phyloP scores from a whole-genome alignment of 257 asterid species.

The Solanum corneliomulleri region DNA sequence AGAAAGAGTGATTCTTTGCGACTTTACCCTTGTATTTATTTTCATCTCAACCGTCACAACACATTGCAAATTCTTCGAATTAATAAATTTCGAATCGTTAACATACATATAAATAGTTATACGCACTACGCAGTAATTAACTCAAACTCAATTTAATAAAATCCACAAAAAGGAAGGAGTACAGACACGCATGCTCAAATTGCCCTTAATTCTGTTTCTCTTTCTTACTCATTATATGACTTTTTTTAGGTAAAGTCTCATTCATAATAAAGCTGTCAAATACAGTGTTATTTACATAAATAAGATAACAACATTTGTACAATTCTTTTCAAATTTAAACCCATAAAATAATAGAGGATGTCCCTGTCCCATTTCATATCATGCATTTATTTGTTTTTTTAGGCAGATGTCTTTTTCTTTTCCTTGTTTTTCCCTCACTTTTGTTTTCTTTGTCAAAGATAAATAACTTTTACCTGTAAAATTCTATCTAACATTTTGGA shows the following conservation, averaged over 20 bases:
- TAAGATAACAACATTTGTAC: neutral
- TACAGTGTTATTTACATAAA: neutral
- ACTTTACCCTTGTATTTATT: neutral
- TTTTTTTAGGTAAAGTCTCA: neutral
- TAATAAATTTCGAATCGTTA: neutral
- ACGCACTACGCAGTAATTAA: neutral
- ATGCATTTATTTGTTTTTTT: neutral
- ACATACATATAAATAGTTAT: neutral
- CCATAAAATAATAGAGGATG: neutral
- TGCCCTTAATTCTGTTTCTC: neutral
- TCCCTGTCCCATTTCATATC: neutral
- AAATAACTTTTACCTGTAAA: neutral
- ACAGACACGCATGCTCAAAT: neutral
- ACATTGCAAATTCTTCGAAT: neutral
- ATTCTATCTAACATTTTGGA: neutral
- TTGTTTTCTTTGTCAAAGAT: neutral
- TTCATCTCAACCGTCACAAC: neutral
- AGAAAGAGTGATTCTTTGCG: neutral
- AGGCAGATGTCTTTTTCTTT: neutral
- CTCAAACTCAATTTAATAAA: neutral
- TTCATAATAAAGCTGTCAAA: neutral
- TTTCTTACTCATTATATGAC: neutral
- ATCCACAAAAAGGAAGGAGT: neutral
- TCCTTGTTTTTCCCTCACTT: neutral
- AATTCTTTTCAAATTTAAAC: neutral